Percentiles rank a stretch among this genome's conserved stretches.
These are phyloP conservation scores for Suhomyces terraborum DNA, from an alignment of 1,139 yeast genomes.

Conservation along the genomic window DNA sequence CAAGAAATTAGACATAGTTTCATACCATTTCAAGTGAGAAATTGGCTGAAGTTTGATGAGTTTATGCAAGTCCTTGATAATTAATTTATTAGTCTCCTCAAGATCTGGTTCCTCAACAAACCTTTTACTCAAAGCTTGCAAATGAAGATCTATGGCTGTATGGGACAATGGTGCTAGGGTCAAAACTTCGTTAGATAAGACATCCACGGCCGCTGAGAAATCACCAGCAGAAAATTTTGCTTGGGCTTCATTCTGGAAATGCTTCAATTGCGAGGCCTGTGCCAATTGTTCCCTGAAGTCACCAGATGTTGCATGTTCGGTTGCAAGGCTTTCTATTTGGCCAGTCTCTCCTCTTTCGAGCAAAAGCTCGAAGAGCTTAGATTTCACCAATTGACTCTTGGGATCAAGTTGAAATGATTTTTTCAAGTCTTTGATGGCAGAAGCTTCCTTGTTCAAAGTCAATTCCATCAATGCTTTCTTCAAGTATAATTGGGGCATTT, in stretches of 20 bases:
- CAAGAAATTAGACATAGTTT: slow-evolving; percentile 41
- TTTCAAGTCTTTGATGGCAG: slow-evolving; percentile 51
- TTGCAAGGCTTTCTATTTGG: slow-evolving; percentile 12
- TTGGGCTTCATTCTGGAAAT: slow-evolving; percentile 23
- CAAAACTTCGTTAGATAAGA: slow-evolving; percentile 26
- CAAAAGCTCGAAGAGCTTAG: slow-evolving; percentile 44
- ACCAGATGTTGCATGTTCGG: background rate
- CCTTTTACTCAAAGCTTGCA: slow-evolving; percentile 18
- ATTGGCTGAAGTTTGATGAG: slow-evolving; percentile 36
- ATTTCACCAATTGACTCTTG: slow-evolving; percentile 43
- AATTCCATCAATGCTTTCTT: slow-evolving; percentile 58
- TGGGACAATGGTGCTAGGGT: slow-evolving; percentile 27
- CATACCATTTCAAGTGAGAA: slow-evolving; percentile 33
- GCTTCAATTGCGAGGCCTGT: slow-evolving; percentile 22
- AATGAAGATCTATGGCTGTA: slow-evolving; percentile 26
- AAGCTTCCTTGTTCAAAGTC: slow-evolving; percentile 47
- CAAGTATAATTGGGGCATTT: slow-evolving; percentile 44
- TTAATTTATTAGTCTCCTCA: slow-evolving; percentile 19
- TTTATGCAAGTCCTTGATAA: slow-evolving; percentile 29
- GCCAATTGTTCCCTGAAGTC: slow-evolving; percentile 20
- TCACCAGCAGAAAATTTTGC: slow-evolving; percentile 18
- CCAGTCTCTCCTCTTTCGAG: slow-evolving; percentile 48
- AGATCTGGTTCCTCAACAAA: slow-evolving; percentile 17
- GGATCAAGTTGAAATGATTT: slow-evolving; percentile 44
- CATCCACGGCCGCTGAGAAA: slow-evolving; percentile 23